Evolutionary conservation across 768 basidiomycete genomes (phyloP).

Genomic region (Suillus luteus): DNA sequence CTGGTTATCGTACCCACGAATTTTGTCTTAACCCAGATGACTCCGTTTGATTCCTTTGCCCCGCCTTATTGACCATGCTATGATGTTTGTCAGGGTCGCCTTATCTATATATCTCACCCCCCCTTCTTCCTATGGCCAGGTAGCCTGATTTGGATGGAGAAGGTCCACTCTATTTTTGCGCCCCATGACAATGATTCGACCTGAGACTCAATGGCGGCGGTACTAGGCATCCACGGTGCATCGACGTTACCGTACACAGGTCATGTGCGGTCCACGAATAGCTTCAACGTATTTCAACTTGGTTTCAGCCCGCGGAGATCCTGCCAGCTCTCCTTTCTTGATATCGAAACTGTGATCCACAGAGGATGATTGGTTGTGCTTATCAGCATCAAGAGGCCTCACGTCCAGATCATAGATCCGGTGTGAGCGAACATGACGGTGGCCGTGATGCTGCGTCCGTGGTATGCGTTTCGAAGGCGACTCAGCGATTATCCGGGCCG

Average conservation of each 20-base stretch:
- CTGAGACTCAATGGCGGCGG: background rate
- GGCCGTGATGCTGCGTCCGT: background rate
- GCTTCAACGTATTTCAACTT: background rate
- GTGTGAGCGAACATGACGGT: background rate
- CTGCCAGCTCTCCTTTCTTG: background rate
- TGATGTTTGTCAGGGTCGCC: background rate
- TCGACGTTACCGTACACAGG: background rate
- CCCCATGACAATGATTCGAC: background rate
- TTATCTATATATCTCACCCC: constrained; percentile 1
- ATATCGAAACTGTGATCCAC: background rate
- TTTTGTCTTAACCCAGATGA: constrained; percentile 1
- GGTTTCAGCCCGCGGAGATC: constrained; percentile 1
- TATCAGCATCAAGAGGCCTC: constrained; percentile 3
- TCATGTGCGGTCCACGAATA: background rate
- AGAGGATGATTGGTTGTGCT: constrained; percentile 1
- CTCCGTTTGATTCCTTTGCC: background rate
- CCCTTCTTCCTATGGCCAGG: background rate
- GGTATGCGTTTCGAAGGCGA: background rate
- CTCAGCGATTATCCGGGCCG: background rate
- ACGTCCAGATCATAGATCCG: constrained; percentile 1
- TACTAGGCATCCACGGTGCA: background rate
- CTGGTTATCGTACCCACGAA: constrained; percentile 2
- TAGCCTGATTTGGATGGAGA: background rate
- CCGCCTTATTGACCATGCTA: background rate
- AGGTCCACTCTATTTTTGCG: constrained; percentile 2